Evolutionary conservation across 768 basidiomycete species (phyloP).

Genomic region (Russula earlei): DNA sequence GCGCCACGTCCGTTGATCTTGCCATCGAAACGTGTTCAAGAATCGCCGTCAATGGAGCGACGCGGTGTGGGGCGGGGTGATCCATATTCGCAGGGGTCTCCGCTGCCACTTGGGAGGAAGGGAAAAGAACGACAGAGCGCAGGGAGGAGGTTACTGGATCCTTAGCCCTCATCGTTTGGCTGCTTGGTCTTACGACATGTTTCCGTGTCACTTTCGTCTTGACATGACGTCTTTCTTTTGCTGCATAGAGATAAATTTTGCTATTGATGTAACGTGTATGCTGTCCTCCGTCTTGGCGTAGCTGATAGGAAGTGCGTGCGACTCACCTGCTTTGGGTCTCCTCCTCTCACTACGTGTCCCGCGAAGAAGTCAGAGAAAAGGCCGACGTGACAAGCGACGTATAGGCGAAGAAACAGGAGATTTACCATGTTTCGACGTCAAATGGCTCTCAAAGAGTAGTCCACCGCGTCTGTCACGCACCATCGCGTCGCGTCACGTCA

Average conservation of each 20-base stretch:
- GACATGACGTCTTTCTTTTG: not conserved
- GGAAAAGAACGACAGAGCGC: slow-evolving; percentile 10
- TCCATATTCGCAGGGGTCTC: not conserved
- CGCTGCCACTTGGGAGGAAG: slow-evolving; percentile 10
- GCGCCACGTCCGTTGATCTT: not conserved
- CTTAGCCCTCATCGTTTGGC: not conserved
- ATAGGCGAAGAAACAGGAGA: too few relatives aligned
- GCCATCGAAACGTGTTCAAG: slow-evolving; percentile 5
- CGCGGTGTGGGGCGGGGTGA: not conserved
- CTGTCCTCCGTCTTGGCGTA: not conserved
- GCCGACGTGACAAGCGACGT: too few relatives aligned
- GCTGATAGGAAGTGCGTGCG: not conserved
- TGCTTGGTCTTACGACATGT: not conserved
- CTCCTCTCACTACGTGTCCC: too few relatives aligned
- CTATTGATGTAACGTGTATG: slow-evolving; percentile 7
- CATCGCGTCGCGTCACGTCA: too few relatives aligned
- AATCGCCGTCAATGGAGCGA: slow-evolving; percentile 6
- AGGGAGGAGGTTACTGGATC: slow-evolving; percentile 5
- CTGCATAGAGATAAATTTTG: slow-evolving; percentile 5
- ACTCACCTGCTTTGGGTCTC: not conserved
- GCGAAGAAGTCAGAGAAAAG: too few relatives aligned
- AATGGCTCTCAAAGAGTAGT: too few relatives aligned
- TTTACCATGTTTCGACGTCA: too few relatives aligned
- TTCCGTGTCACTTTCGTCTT: not conserved
- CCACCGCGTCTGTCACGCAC: too few relatives aligned